Evolutionary conservation across 305 asterid species (phyloP).

Genomic region (Ilex paraguariensis): DNA sequence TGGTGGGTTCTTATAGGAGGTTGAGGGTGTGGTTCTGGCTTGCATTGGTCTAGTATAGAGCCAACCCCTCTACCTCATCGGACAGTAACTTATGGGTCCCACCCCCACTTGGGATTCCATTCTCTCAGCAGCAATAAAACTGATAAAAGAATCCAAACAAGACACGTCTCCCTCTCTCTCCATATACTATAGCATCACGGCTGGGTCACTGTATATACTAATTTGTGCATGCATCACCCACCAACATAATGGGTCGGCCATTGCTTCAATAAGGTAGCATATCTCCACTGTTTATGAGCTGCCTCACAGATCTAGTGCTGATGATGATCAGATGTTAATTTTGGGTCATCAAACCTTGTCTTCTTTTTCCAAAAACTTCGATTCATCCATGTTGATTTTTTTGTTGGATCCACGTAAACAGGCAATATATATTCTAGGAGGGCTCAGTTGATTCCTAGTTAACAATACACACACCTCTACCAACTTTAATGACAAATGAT

Average conservation of each 20-base stretch:
- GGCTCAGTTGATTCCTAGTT: conserved; percentile 18
- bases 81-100: conserved; percentile 17
- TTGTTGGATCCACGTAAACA: conserved; percentile 21
- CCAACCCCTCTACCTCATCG: conserved; percentile 30
- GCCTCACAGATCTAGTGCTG: conserved; percentile 14
- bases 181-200: background rate
- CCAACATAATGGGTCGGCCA: conserved; percentile 54
- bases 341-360: conserved; percentile 14
- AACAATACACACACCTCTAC: conserved; percentile 22
- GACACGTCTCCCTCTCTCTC: background rate
- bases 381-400: background rate
- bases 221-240: conserved; percentile 29
- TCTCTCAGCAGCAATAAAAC: too few species aligned
- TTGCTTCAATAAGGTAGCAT: conserved; percentile 30
- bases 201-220: background rate
- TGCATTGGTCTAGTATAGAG: conserved; percentile 33
- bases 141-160: too few species aligned
- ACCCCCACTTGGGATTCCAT: conserved; percentile 38
- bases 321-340: conserved; percentile 15
- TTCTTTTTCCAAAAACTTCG: background rate
- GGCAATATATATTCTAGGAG: background rate
- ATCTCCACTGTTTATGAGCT: conserved; percentile 28
- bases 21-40: conserved; percentile 14
- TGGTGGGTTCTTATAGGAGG: conserved; percentile 20
- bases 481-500: conserved; percentile 18